Evolutionary conservation across 2,329 filamentous ascomycete genomes (phyloP).

Genomic region (Cytospora chrysosperma): DNA sequence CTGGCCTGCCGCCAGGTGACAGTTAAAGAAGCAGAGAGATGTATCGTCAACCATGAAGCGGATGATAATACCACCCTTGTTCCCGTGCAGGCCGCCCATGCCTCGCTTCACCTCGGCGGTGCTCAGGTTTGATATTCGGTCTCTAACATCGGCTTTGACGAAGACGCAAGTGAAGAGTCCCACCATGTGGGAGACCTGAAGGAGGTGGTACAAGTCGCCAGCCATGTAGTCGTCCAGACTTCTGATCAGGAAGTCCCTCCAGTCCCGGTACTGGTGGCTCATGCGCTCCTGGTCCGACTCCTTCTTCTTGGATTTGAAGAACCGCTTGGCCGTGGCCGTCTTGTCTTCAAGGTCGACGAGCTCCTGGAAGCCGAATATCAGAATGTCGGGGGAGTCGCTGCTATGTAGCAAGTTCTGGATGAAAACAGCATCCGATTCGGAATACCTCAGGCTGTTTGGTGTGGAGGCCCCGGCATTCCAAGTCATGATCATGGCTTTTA

Average conservation of each 20-base stretch:
- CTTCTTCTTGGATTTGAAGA: conserved; percentile 89
- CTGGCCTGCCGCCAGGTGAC: conserved; percentile 93
- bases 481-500: conserved; percentile 79
- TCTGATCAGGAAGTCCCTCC: conserved; percentile 85
- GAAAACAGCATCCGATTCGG: conserved; percentile 70
- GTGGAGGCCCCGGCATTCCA: conserved; percentile 98
- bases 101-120: conserved; percentile 89
- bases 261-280: conserved; percentile 96
- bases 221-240: conserved; percentile 81
- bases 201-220: conserved; percentile 75
- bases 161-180: conserved; percentile 96
- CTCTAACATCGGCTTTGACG: conserved; percentile 75
- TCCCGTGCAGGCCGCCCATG: conserved; percentile 92
- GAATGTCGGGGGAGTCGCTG: conserved; percentile 79
- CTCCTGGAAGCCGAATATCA: conserved; percentile 97
- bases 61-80: conserved; percentile 90
- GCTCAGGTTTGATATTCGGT: conserved; percentile 73
- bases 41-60: conserved; percentile 94
- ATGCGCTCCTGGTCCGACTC: conserved; percentile 84
- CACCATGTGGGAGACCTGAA: conserved; percentile 88
- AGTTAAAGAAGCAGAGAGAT: conserved; percentile 95
- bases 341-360: conserved; percentile 98
- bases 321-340: conserved; percentile 91
- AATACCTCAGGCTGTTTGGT: conserved; percentile 75
- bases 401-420: conserved; percentile 75